Evolutionary conservation across 2,329 filamentous ascomycete genomes (phyloP), one percentile per base, ranked within the genome.

Genomic region (Fusarium camptoceras): DNA sequence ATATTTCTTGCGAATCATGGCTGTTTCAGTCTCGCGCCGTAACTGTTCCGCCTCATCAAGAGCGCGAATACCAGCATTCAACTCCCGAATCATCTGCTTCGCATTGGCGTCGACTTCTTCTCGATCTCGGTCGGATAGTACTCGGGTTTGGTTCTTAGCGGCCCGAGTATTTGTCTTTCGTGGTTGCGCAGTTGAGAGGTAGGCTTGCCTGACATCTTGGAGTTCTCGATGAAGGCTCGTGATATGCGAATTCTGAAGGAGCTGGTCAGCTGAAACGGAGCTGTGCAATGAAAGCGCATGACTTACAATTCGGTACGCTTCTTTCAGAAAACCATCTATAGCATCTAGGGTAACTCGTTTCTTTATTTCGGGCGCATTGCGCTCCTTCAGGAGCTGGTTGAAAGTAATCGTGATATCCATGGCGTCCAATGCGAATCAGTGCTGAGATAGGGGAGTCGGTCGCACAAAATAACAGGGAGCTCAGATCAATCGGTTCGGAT

Each of bases 261-360:
- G 22, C 43, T 58, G 59, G 64, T 75, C 46, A 75, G 73, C 61
- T 62, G 39, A 42, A 55, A 42, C 24, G 37, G 55, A 31, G 25
- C 27, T 22, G 30, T 22, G 27, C 44, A 41, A 42, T 49, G 54
- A 70, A 66, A 70, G 73, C 34, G 70, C 15, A 73, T 68, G 53
- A 80, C 87, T 76, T 83, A 97, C 94, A 80, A 98, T 98, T 78
- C 92, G 89, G 81, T 97, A 96, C 55, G 96, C 96, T 81, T 98
- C 95, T 77, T 95, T 94, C 34, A 98, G 84, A 78, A 98, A 99
- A 75, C 92, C 92, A 78, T 98, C 93, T 53, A 96, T 87, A 73
- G 81, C 85, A 70, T 86, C 83, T 50, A 84, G 74, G 59, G 78
- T 83, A 69, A 84, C 84, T 68, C 75, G 73, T 54, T 73, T 75